These are phyloP conservation scores for Solanum sparsipilum DNA, from an alignment of 257 asterid genomes.

Conservation along the genomic window DNA sequence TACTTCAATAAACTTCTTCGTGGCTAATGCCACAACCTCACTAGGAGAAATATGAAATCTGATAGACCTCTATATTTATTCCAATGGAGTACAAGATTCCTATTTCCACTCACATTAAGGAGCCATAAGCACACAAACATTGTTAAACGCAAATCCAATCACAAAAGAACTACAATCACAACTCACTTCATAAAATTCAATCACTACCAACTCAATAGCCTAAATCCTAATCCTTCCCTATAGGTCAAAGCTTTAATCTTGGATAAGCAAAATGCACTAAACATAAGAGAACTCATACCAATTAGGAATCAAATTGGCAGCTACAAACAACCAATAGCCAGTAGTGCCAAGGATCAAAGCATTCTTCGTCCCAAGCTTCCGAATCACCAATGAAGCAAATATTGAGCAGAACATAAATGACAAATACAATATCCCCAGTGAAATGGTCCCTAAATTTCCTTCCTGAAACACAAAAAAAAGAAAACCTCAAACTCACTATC, in stretches of 20 bases:
- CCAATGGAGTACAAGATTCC: background rate
- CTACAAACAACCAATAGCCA: slow-evolving; percentile 89
- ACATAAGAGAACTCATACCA: slow-evolving; percentile 36
- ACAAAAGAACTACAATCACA: background rate
- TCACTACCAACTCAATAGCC: background rate
- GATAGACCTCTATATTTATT: background rate
- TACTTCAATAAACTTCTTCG: background rate
- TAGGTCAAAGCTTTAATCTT: background rate
- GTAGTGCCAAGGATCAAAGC: slow-evolving; percentile 79
- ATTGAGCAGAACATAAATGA: slow-evolving; percentile 71
- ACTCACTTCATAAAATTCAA: background rate
- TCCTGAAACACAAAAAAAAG: slow-evolving; percentile 33
- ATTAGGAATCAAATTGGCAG: slow-evolving; percentile 89
- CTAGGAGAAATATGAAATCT: background rate
- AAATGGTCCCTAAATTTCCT: slow-evolving; percentile 80
- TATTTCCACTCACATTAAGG: background rate
- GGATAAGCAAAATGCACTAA: background rate
- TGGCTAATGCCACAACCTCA: background rate
- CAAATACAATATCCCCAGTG: slow-evolving; percentile 79
- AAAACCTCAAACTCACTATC: background rate
- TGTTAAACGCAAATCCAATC: background rate
- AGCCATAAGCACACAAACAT: background rate
- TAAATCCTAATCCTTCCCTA: background rate
- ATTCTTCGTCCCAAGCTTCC: slow-evolving; percentile 69
- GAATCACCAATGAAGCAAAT: slow-evolving; percentile 75